Percentiles rank a stretch among this genome's conserved stretches.
phyloP scores from a whole-genome alignment of 2,329 filamentous ascomycete species.

The Pleoardoris graminearum region DNA sequence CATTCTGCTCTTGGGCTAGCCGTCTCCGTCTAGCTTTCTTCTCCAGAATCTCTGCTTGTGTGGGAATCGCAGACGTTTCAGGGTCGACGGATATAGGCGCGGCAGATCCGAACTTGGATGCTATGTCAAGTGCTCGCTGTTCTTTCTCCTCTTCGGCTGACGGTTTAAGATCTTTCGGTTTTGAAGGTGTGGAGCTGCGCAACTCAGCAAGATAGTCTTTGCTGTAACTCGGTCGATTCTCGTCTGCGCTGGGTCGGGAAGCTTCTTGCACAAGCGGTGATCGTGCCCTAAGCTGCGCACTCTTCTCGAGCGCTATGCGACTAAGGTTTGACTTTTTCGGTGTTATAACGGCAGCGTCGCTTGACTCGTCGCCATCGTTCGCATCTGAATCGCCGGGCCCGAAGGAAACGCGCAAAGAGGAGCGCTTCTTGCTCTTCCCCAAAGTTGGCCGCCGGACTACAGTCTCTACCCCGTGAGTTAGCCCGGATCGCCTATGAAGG shows the following conservation, averaged over 20 bases:
- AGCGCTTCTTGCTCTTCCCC: constrained; percentile 68
- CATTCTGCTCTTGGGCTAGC: constrained; percentile 71
- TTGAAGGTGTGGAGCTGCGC: constrained; percentile 81
- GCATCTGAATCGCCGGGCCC: constrained; percentile 60
- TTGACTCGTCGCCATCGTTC: constrained; percentile 57
- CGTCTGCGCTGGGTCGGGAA: constrained; percentile 56
- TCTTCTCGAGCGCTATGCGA: constrained; percentile 68
- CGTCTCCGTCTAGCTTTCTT: constrained; percentile 89
- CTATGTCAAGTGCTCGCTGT: constrained; percentile 51
- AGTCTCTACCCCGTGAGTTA: constrained; percentile 52
- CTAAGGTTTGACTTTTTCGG: constrained; percentile 67
- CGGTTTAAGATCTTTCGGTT: constrained; percentile 65
- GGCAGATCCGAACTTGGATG: constrained; percentile 60
- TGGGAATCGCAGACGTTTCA: constrained; percentile 64
- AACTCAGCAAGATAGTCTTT: constrained; percentile 85
- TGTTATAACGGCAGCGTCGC: constrained; percentile 57
- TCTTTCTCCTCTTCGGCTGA: constrained; percentile 49
- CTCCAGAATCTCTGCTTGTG: constrained; percentile 82
- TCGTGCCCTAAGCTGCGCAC: constrained; percentile 62
- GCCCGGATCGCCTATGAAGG: constrained; percentile 45
- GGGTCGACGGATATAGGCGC: constrained; percentile 39
- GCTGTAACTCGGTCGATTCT: constrained; percentile 78
- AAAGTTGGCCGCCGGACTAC: constrained; percentile 58
- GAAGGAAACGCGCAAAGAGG: constrained; percentile 76
- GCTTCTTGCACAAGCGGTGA: constrained; percentile 53